phyloP scores from a whole-genome alignment of 208 protist species.

The Acanthamoeba royreba region DNA sequence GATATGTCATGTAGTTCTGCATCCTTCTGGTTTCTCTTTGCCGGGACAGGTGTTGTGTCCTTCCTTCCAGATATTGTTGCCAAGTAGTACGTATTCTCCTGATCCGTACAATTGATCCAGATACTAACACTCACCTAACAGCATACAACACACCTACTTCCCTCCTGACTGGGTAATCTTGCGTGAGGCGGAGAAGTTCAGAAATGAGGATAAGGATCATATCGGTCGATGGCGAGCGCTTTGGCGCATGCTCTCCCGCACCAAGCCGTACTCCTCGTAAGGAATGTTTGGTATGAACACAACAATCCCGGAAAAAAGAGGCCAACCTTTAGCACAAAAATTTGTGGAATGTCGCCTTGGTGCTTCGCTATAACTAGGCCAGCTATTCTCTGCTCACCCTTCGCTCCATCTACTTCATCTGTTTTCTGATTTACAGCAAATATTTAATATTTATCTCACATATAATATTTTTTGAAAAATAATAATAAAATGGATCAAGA shows the following conservation, averaged over 20 bases:
- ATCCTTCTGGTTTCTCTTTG: background rate
- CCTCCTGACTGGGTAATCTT: background rate
- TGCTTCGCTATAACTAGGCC: too few relatives aligned
- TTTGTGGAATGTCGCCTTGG: too few relatives aligned
- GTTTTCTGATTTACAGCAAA: too few relatives aligned
- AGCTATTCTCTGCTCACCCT: too few relatives aligned
- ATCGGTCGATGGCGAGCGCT: background rate
- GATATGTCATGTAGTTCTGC: background rate
- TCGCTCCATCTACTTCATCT: too few relatives aligned
- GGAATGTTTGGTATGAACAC: too few relatives aligned
- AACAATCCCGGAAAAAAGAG: background rate
- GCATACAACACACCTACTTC: background rate
- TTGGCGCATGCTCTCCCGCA: background rate
- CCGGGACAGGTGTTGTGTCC: background rate
- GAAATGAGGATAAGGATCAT: background rate
- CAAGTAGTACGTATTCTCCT: background rate
- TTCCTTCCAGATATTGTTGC: background rate
- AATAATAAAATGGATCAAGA: too few relatives aligned
- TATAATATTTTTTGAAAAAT: too few relatives aligned
- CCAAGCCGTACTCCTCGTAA: background rate
- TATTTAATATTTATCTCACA: too few relatives aligned
- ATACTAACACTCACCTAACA: background rate
- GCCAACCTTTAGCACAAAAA: background rate
- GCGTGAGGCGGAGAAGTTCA: background rate
- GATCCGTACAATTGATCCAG: background rate